Evolutionary conservation across 2,329 filamentous ascomycete species (phyloP), one percentile per base, ranked within the genome.

Genomic region (Ophiostoma sp.): DNA sequence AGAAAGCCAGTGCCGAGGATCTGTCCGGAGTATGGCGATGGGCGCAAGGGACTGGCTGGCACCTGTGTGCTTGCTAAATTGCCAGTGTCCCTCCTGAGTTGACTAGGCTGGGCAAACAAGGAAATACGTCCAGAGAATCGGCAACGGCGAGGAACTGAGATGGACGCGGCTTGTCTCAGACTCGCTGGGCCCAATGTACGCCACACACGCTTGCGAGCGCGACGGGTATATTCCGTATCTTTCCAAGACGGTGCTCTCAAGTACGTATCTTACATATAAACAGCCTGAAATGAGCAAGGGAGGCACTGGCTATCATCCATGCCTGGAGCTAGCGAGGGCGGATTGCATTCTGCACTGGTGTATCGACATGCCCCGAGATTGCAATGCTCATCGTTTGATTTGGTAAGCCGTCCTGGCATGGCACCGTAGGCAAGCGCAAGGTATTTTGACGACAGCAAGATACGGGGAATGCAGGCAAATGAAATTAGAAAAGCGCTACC

Each of bases 111-210:
- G 1, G n/a, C n/a, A 27, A 18, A 55, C 49, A 27, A 27, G 27
- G n/a, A 55, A 55, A n/a, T 6, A 55, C 18, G 49, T 11, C 49
- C 14, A 18, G 49, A 27, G 18, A 55, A 55, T n/a, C n/a, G 49
- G 49, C 49, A 9, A 55, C 49, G 49, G 49, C 49, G 49, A 27
- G n/a, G 7, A 27, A 55, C 7, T 18, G 18, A 18, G 47, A 52
- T 52, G 47, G 47, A 52, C n/a, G 47, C 47, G 47, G 47, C n/a
- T 55, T 55, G 49, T 55, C 49, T 55, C 49, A 36, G 49, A 55
- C 49, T 27, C 14, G n/a, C 14, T 52, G 47, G 47, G n/a, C 47
- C 47, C 18, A 18, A 55, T 55, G 27, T 27, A 27, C 49, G 7
- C 49, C n/a, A 27, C n/a, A 55, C 18, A 36, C 18, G 8, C n/a